Evolutionary conservation across 1,284 basidiomycete genomes (phyloP), one percentile per base, ranked within the genome.

Genomic region (Xanthoconium separans): DNA sequence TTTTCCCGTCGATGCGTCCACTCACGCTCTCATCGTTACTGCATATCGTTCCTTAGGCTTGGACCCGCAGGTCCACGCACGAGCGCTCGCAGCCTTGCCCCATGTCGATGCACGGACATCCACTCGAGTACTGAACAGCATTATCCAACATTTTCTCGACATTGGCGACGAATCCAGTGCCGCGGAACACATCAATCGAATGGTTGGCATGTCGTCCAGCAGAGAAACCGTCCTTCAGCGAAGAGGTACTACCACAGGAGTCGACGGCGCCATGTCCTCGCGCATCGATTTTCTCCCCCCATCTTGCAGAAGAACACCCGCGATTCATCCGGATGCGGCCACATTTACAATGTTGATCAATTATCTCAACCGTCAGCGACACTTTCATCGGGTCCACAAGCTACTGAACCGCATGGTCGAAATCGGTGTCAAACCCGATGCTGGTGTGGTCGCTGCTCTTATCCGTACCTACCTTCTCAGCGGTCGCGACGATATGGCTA

Each of bases 261-360:
- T 44, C 59, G 73, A 55, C 70, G 70, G 67, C 63, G 69, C 64
- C 46, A 20, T 44, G 16, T 52, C 54, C 18, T 59, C 63, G 42
- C 54, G 9, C 48, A 29, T 53, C 39, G 44, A 53, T 49, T 18
- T 51, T 47, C 47, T 16, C 6, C 22, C 48, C 45, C 45, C 42
- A 49, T 47, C 47, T 43, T 44, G 50, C 50, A 34, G 48, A 50
- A 44, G 51, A 39, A 41, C 50, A 40, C 55, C 49, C 56, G 52
- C 47, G 37, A 50, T 80, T 30, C 54, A 53, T 41, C 81, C 84
- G 18, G 79, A 87, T 60, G 74, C 78, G 8, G 73, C 75, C 11
- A 91, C 88, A 2, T 87, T 82, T 70, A 79, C 81, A 11, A 80
- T 85, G 31, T 75, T 88, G 56, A 79, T 89, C 64, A 79, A 83